These are phyloP conservation scores for Hypoxylon sp. DNA, from an alignment of 2,329 filamentous ascomycete species.

Conservation along the genomic window DNA sequence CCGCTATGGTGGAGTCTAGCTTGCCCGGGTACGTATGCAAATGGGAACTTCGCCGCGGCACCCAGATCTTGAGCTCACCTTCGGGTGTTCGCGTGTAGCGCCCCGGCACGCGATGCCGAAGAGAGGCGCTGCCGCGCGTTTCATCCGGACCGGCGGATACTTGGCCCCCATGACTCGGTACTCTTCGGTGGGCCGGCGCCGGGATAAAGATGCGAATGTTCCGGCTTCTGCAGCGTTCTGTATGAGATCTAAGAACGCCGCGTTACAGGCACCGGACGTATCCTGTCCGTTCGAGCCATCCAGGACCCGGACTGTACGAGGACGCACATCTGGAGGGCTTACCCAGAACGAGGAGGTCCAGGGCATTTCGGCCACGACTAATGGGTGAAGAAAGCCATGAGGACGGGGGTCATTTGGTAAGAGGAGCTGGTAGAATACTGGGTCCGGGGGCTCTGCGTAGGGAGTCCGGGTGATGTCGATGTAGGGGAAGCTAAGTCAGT, in stretches of 20 bases:
- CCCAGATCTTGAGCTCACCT: slow-evolving; percentile 72
- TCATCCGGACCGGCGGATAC: slow-evolving; percentile 56
- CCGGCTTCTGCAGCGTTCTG: slow-evolving; percentile 42
- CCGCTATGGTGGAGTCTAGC: slow-evolving; percentile 81
- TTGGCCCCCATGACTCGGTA: slow-evolving; percentile 49
- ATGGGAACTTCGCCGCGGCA: slow-evolving; percentile 71
- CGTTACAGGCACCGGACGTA: slow-evolving; percentile 45
- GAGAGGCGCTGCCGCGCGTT: slow-evolving; percentile 62
- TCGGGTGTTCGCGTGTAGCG: slow-evolving; percentile 65
- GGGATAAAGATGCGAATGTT: slow-evolving; percentile 44
- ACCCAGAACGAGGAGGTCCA: slow-evolving; percentile 56
- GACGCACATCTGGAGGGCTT: slow-evolving; percentile 45
- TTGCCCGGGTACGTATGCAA: slow-evolving; percentile 78
- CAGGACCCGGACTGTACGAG: slow-evolving; percentile 49
- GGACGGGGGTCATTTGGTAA: slow-evolving; percentile 60
- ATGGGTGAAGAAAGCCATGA: slow-evolving; percentile 63
- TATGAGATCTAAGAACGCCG: slow-evolving; percentile 48
- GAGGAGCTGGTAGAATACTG: slow-evolving; percentile 59
- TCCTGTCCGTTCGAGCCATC: slow-evolving; percentile 45
- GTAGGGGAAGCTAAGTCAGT: slow-evolving; percentile 59
- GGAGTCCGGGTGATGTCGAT: slow-evolving; percentile 54
- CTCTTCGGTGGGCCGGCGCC: slow-evolving; percentile 49
- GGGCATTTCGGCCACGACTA: slow-evolving; percentile 60
- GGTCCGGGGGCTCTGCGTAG: slow-evolving; percentile 21
- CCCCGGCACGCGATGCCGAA: slow-evolving; percentile 64